phyloP scores from a whole-genome alignment of 1,284 basidiomycete species.

The Ceratobasidium papillatum region DNA sequence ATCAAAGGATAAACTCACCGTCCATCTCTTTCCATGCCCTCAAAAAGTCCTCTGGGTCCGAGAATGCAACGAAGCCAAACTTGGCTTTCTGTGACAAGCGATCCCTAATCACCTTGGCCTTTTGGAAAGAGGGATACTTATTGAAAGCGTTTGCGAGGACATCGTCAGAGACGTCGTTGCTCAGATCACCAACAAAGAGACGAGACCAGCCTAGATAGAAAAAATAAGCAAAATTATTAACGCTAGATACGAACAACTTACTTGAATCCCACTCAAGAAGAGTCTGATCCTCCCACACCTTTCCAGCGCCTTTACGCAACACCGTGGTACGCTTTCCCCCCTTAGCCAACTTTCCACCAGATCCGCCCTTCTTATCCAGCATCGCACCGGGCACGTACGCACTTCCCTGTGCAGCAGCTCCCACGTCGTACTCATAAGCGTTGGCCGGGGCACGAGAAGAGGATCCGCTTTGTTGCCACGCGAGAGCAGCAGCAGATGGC shows the following conservation, averaged over 20 bases:
- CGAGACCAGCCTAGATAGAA: conserved; percentile 86
- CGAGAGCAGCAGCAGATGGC: conserved; percentile 56
- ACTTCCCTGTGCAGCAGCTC: conserved; percentile 85
- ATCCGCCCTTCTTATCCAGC: conserved; percentile 83
- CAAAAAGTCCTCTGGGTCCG: conserved; percentile 97
- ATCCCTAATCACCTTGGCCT: conserved; percentile 94
- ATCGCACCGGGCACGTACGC: conserved; percentile 88
- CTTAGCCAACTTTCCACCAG: conserved; percentile 84
- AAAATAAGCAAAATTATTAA: conserved; percentile 19
- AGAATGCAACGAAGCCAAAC: conserved; percentile 97
- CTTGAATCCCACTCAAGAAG: conserved; percentile 97
- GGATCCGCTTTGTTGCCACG: conserved; percentile 68
- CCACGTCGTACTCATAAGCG: conserved; percentile 88
- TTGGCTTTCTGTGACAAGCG: conserved; percentile 91
- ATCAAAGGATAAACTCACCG: conserved; percentile 62
- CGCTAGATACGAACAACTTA: conserved; percentile 56
- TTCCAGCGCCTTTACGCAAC: conserved; percentile 91
- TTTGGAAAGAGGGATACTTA: conserved; percentile 91
- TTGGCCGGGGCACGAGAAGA: conserved; percentile 80
- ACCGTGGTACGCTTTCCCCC: conserved; percentile 95
- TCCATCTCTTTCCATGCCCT: conserved; percentile 99
- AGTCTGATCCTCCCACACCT: conserved; percentile 98
- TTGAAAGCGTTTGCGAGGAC: conserved; percentile 91
- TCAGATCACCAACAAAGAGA: conserved; percentile 96
- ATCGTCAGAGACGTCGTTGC: conserved; percentile 97